Conservation (phyloP, 495 filamentous ascomycete genomes). For the Xylaria castorea region DNA sequence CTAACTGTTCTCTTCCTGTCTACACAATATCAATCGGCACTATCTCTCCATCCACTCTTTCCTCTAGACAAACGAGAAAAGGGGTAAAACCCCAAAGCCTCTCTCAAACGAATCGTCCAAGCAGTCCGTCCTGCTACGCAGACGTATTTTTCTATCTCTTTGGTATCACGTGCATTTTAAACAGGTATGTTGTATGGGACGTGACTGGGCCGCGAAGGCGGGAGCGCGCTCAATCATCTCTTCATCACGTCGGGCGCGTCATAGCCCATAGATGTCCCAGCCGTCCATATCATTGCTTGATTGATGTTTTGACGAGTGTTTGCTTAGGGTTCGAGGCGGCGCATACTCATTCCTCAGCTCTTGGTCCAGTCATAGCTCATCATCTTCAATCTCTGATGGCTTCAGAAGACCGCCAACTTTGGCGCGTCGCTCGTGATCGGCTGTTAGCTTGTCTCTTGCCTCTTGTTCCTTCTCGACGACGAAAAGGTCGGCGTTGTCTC, state of each 20-base stretch:
- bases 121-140: conserved; percentile 13
- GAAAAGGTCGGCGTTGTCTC: conserved; percentile 91
- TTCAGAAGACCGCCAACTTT: conserved; percentile 92
- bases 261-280: conserved; percentile 62
- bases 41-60: conserved; percentile 6
- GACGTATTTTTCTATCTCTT: conserved; percentile 30
- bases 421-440: conserved; percentile 85
- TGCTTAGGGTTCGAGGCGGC: conserved; percentile 32
- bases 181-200: conserved; percentile 17
- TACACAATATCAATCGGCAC: conserved; percentile 18
- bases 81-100: neutral
- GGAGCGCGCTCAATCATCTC: neutral
- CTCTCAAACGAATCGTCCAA: conserved; percentile 20
- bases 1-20: neutral
- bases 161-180: conserved; percentile 33
- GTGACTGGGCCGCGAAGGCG: conserved; percentile 4
- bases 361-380: conserved; percentile 86
- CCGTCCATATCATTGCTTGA: conserved; percentile 51
- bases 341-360: conserved; percentile 68
- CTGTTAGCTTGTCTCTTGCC: conserved; percentile 75
- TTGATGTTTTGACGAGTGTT: conserved; percentile 20
- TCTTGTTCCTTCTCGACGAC: conserved; percentile 91
- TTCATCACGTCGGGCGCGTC: conserved; percentile 30
- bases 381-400: conserved; percentile 92
- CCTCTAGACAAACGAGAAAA: conserved; percentile 30